phyloP scores from a whole-genome alignment of 1,139 yeast genomes.

The Candida neerlandica region DNA sequence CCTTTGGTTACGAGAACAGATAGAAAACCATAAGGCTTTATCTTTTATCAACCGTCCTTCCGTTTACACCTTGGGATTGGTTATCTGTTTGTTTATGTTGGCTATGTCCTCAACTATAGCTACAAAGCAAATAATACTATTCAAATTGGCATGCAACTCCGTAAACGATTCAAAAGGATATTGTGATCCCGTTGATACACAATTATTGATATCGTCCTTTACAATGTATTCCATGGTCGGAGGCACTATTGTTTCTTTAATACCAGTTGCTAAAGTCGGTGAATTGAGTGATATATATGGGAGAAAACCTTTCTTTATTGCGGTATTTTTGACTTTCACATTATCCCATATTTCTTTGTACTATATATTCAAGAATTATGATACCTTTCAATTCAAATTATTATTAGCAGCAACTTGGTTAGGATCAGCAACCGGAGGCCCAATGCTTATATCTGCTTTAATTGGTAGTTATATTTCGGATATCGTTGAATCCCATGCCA shows the following conservation, averaged over 20 bases:
- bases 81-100: slow-evolving; percentile 28
- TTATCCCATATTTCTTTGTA: slow-evolving; percentile 28
- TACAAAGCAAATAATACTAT: slow-evolving; percentile 26
- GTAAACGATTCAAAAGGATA: slow-evolving; percentile 17
- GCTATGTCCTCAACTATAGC: slow-evolving; percentile 31
- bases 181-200: slow-evolving; percentile 39
- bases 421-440: slow-evolving; percentile 57
- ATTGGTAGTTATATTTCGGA: slow-evolving; percentile 65
- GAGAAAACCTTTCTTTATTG: slow-evolving; percentile 48
- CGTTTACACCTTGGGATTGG: slow-evolving; percentile 30
- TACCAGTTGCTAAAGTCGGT: slow-evolving; percentile 52
- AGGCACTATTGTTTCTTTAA: slow-evolving; percentile 28
- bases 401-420: slow-evolving; percentile 38
- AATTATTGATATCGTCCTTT: slow-evolving; percentile 35
- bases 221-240: slow-evolving; percentile 26
- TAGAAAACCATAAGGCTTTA: slow-evolving; percentile 29
- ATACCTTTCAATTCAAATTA: slow-evolving; percentile 34
- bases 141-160: slow-evolving; percentile 39
- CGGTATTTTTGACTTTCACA: slow-evolving; percentile 30
- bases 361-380: slow-evolving; percentile 27
- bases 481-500: slow-evolving; percentile 54
- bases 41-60: slow-evolving; percentile 42
- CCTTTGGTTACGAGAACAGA: slow-evolving; percentile 40
- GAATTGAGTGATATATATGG: slow-evolving; percentile 63
- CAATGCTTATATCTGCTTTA: slow-evolving; percentile 49